Percentiles rank a stretch among this genome's conserved stretches.
Evolutionary conservation across 371 early-diverging fungal genomes (phyloP).

Genomic region (Apophysomyces ossiformis): DNA sequence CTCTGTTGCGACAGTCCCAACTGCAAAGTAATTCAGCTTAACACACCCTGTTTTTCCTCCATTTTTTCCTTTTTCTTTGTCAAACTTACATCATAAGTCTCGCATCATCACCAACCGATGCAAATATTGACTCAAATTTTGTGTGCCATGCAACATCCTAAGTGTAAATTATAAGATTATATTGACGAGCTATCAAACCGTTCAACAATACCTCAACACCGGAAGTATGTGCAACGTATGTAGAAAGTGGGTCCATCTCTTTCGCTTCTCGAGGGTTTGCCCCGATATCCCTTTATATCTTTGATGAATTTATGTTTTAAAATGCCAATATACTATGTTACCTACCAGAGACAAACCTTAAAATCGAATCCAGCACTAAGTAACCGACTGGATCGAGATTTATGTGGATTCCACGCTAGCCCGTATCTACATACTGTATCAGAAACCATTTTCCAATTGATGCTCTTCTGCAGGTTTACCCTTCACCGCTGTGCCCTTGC

Average conservation of each 20-base stretch:
- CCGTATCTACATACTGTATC: constrained; percentile 62
- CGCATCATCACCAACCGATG: constrained; percentile 96
- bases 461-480: constrained; percentile 56
- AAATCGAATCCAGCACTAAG: constrained; percentile 88
- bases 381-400: constrained; percentile 64
- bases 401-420: constrained; percentile 76
- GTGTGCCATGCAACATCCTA: constrained; percentile 95
- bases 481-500: constrained; percentile 94
- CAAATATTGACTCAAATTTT: constrained; percentile 83
- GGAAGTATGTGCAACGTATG: constrained; percentile 84
- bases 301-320: neutral
- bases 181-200: constrained; percentile 8
- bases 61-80: neutral
- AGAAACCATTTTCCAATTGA: neutral
- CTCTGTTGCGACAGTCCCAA: constrained; percentile 70
- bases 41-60: neutral
- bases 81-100: constrained; percentile 80
- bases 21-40: constrained; percentile 40
- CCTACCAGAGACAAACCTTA: constrained; percentile 82
- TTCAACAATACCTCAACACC: constrained; percentile 81
- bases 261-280: constrained; percentile 66
- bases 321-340: neutral
- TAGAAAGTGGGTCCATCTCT: constrained; percentile 73
- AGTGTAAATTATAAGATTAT: neutral
- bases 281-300: constrained; percentile 40